Base-by-base conservation (phyloP, 2,329 filamentous ascomycete genomes). In the Colletotrichum truncatum region DNA sequence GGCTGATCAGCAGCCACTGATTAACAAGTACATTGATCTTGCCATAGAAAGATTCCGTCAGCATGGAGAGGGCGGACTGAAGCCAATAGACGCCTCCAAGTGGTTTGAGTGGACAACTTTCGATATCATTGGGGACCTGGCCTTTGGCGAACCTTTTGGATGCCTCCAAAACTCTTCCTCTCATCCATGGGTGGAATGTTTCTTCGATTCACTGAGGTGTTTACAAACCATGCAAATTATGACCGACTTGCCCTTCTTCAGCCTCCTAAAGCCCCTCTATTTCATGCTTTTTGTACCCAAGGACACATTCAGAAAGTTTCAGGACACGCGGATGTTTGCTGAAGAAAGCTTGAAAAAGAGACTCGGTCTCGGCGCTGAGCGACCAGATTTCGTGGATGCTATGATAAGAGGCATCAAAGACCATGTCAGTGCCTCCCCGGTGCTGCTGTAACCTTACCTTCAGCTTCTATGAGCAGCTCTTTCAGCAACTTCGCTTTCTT, bases 11-110 rank as follows among this genome's bases (percentile, higher is more conserved):
- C 71, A 77, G 46, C 68, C 70, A 1, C 58, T 74, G 12, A 73
- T 78, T 38, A 34, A 39, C 11, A 49, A 53, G 2, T 73, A 76
- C 45, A 67, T 75, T 18, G 64, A 75, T 26, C 55, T 71, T 6
- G 59, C 77, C 38, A 43, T 83, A 25, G 48, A 70, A 12, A 74
- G 74, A 28, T 66, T 84, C 43, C 36, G n/a, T 3, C 26, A 61
- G 23, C 36, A 55, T 9, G 51, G 57, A 3, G 28, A 61, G 7
- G 36, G n/a, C 12, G 57, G 57, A 6, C n/a, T 14, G 11, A 25
- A 18, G 28, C 7, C 49, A 5, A n/a, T 61, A 8, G 51, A 61
- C 28, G 57, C 48, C 6, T 43, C 46, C 10, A 39, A 53, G 18
- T 61, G 57, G 57, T 46, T 54, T 64, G 71, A 70, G 28, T 73